Conservation (phyloP, 2,329 filamentous ascomycete genomes). For the Aspergillus felis region DNA sequence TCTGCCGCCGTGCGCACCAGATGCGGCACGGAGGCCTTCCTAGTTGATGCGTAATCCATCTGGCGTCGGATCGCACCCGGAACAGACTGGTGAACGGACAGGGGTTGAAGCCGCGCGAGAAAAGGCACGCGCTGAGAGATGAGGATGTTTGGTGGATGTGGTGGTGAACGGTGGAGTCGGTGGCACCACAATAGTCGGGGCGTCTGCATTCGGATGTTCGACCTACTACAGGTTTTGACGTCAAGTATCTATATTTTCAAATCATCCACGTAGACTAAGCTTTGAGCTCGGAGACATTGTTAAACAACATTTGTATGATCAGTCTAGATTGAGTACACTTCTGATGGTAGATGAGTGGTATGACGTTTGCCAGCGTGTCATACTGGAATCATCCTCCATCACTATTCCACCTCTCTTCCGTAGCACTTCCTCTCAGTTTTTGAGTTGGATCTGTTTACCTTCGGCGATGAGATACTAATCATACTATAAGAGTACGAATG, state of each 20-base stretch:
- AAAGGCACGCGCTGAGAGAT: slow-evolving; percentile 3
- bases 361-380: neutral
- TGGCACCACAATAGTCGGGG: slow-evolving; percentile 6
- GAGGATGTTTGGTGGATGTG: neutral
- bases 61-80: slow-evolving; percentile 5
- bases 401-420: neutral
- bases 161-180: slow-evolving; percentile 1
- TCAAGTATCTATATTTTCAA: neutral
- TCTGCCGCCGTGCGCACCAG: slow-evolving; percentile 70
- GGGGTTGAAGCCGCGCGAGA: neutral
- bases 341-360: neutral
- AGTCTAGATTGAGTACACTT: neutral
- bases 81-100: neutral
- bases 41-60: slow-evolving; percentile 25
- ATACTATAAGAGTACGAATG: neutral
- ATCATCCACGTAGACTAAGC: neutral
- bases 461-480: neutral
- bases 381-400: neutral
- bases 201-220: slow-evolving; percentile 10
- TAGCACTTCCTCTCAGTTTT: neutral
- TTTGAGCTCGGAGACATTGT: neutral
- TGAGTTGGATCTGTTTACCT: neutral
- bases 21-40: slow-evolving; percentile 49
- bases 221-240: neutral
- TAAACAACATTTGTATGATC: neutral